Conservation (phyloP, 331 rosid species). For the Rhamnella rubrinervis region DNA sequence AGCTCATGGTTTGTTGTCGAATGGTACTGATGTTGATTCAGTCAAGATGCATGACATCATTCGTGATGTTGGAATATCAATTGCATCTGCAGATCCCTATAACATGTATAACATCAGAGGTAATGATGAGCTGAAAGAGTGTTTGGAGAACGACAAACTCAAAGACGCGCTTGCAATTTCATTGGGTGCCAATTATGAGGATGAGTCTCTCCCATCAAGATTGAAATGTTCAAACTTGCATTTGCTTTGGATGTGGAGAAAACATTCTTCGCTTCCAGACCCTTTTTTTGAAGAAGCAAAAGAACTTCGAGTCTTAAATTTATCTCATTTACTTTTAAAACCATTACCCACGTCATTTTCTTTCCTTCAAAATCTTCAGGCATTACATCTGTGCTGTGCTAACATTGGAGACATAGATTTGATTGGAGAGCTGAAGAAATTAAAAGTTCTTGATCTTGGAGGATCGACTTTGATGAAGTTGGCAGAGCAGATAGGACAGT, state of each 20-base stretch:
- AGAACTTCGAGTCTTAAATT: neutral
- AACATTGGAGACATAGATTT: neutral
- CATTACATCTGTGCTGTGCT: neutral
- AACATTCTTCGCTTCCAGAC: too few species aligned
- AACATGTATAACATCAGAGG: neutral
- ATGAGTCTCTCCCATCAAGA: neutral
- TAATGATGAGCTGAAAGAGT: neutral
- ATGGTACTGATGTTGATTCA: constrained; percentile 12
- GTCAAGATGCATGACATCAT: constrained; percentile 49
- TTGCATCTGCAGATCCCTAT: constrained; percentile 10
- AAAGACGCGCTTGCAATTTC: neutral
- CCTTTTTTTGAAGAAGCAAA: neutral
- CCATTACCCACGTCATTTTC: neutral
- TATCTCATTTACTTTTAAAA: neutral
- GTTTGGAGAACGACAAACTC: neutral
- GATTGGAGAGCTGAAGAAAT: constrained; percentile 1
- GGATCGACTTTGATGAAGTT: neutral
- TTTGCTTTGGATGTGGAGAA: neutral
- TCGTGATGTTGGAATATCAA: constrained; percentile 35
- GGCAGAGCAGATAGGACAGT: neutral
- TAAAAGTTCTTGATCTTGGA: neutral
- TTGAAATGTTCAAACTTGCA: neutral
- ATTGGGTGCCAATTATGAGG: neutral
- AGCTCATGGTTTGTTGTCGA: constrained; percentile 28
- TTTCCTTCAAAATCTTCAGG: neutral